These are phyloP conservation scores for Nicotiana tabacum DNA, from an alignment of 257 asterid genomes.

Conservation along the genomic window DNA sequence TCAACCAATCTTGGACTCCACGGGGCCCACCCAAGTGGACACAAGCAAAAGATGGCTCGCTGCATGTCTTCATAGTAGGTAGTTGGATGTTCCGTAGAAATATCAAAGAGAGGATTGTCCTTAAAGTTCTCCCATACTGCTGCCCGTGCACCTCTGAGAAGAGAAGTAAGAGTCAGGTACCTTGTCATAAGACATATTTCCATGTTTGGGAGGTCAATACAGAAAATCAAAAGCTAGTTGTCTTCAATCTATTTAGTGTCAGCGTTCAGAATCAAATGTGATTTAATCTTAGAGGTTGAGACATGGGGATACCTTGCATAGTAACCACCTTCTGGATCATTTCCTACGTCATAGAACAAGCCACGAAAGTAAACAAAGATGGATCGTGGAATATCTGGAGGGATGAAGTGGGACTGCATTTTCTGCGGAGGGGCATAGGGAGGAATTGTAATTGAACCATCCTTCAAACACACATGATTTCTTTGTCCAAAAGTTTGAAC, in stretches of 20 bases:
- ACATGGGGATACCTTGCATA: constrained; percentile 57
- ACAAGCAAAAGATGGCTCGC: constrained; percentile 76
- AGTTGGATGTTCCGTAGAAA: constrained; percentile 80
- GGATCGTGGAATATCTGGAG: constrained; percentile 83
- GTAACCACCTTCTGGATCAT: constrained; percentile 92
- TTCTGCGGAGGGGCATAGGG: constrained; percentile 96
- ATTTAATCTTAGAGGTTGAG: neutral
- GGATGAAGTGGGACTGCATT: constrained; percentile 82
- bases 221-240: neutral
- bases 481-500: constrained; percentile 92
- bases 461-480: constrained; percentile 85
- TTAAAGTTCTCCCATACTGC: constrained; percentile 92
- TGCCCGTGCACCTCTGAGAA: constrained; percentile 75
- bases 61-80: constrained; percentile 95
- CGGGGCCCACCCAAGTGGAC: constrained; percentile 99
- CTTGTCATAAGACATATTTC: neutral
- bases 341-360: constrained; percentile 72
- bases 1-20: constrained; percentile 96
- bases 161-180: neutral
- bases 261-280: neutral
- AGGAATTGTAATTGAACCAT: constrained; percentile 73
- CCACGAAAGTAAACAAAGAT: constrained; percentile 93
- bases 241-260: neutral
- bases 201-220: neutral
- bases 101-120: constrained; percentile 82